Conservation (phyloP, 2,329 filamentous ascomycete genomes). For the Leptographium flavum region DNA sequence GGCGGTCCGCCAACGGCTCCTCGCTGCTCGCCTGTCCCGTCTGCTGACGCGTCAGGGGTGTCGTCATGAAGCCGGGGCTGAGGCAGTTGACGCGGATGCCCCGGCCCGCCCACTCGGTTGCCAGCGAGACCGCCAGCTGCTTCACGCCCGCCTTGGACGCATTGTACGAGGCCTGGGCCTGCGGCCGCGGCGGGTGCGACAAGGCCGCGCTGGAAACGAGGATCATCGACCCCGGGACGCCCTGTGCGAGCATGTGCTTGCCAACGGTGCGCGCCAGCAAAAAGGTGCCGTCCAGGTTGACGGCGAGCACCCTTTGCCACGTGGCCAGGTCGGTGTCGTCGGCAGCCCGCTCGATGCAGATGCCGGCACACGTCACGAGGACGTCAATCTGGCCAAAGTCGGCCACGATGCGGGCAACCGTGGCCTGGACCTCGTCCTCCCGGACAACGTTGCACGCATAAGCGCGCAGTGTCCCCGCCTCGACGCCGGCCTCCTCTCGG, state of each 20-base stretch:
- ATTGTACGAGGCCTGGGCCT: constrained; percentile 74
- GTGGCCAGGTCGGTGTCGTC: constrained; percentile 58
- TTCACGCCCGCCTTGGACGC: constrained; percentile 70
- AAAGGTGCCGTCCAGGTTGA: constrained; percentile 71
- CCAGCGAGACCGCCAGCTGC: constrained; percentile 66
- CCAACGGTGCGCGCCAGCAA: constrained; percentile 61
- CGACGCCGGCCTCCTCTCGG: too few relatives aligned
- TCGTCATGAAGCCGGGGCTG: constrained; percentile 76
- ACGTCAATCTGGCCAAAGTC: too few relatives aligned
- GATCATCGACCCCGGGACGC: constrained; percentile 58
- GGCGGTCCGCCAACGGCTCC: too few relatives aligned
- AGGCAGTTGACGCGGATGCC: constrained; percentile 74
- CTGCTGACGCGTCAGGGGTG: too few relatives aligned
- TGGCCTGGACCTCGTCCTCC: too few relatives aligned
- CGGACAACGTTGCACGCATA: too few relatives aligned
- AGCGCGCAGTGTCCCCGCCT: too few relatives aligned
- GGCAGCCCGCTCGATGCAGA: too few relatives aligned
- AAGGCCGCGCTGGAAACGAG: constrained; percentile 72
- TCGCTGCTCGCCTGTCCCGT: too few relatives aligned
- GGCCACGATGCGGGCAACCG: too few relatives aligned
- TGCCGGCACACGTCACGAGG: too few relatives aligned
- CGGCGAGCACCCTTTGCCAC: constrained; percentile 67
- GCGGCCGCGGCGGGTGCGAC: constrained; percentile 73
- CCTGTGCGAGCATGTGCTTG: constrained; percentile 57
- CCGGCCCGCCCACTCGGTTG: constrained; percentile 73